Evolutionary conservation across 2,329 filamentous ascomycete species (phyloP), one percentile per base, ranked within the genome.

Genomic region (Alternaria viburni): DNA sequence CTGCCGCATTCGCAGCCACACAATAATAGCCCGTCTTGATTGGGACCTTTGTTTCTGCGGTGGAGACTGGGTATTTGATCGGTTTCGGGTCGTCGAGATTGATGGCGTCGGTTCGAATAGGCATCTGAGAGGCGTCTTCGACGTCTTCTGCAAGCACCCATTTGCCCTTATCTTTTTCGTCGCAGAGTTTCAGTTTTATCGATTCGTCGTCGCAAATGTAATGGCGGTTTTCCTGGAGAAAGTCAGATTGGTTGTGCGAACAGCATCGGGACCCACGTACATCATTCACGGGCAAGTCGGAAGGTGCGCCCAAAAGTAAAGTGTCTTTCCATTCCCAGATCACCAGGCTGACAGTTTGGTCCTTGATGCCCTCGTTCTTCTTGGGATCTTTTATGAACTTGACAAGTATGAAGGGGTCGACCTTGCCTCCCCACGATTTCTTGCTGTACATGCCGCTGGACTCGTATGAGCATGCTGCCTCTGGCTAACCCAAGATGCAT

Each of bases 241-340:
- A 45, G 67, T 79, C 64, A 79, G 77, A 61, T 30, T 57, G 45
- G 26, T 43, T 25, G 54, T 36, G 43, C 52, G 46, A 7, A 21
- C n/a, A 9, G 10, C 11, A 30, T 12, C 11, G 19, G 49, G 50
- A 19, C 58, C 45, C 28, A 75, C 75, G 26, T 23, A 76, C 74
- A 44, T 78, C 68, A 49, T 73, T 69, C 9, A 69, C 70, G 10
- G 73, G 69, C 65, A 68, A 65, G 43, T 78, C 76, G 10, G 73
- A 61, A 36, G 86, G 86, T 62, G 91, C 86, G 46, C 95, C 94
- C 68, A 99, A 89, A 59, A 95, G 85, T 55, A 88, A 82, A 77
- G 91, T 89, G 77, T 99, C 96, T 70, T 87, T 89, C 93, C 94
- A 99, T 81, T 99, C 95, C 79, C 97, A 99, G 67, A 99, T 90